Conservation (phyloP, 176 grass and related monocot genomes). For the Calamus simplicifolius region DNA sequence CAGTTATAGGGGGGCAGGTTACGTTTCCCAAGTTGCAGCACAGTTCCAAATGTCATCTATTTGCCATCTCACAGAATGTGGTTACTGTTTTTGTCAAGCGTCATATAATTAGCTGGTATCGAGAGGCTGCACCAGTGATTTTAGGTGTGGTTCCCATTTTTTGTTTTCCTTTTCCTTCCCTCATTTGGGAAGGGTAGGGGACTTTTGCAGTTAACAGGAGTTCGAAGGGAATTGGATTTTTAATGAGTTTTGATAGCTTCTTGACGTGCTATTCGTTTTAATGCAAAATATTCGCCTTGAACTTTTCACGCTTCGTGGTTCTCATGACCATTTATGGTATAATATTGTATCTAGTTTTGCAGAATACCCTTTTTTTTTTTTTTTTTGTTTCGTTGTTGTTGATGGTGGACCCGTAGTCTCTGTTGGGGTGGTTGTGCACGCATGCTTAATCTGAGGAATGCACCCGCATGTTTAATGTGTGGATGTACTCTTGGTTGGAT, state of each 20-base stretch:
- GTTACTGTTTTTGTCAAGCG: not conserved
- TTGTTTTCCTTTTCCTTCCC: constrained; percentile 15
- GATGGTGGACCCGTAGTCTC: no score
- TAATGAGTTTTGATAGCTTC: not conserved
- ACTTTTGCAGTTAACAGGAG: constrained; percentile 4
- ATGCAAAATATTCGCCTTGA: not conserved
- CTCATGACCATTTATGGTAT: no score
- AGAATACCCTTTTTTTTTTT: no score
- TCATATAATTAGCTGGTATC: not conserved
- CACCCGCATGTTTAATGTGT: no score
- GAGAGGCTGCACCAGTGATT: not conserved
- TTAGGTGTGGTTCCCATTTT: constrained; percentile 20
- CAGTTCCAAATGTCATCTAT: not conserved
- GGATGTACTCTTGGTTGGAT: no score
- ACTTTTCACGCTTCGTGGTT: no score
- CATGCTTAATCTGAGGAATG: no score
- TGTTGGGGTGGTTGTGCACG: no score
- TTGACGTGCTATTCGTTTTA: not conserved
- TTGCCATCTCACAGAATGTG: not conserved
- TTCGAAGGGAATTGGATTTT: not conserved
- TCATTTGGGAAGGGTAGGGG: constrained; percentile 2
- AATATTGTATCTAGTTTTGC: no score
- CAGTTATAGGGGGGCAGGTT: not conserved
- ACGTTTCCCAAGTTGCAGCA: not conserved
- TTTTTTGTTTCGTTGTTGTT: no score